phyloP scores from a whole-genome alignment of 2,329 filamentous ascomycete species.

The Juglanconis oblonga region DNA sequence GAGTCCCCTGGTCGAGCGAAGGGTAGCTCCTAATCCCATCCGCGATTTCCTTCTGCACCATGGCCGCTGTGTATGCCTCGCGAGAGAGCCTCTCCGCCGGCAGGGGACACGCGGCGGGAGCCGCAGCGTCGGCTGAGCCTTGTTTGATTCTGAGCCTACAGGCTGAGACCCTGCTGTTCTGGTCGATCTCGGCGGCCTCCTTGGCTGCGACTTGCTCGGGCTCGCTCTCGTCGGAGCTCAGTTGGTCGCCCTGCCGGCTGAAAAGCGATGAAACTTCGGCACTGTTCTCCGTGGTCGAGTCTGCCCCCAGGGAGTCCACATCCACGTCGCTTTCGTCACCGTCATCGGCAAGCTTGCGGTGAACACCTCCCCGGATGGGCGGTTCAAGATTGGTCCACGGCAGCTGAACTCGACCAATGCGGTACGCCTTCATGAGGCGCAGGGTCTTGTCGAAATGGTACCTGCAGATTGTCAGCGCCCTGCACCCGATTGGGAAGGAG shows the following conservation, averaged over 20 bases:
- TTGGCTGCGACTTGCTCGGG: not conserved
- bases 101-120: not conserved
- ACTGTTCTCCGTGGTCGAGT: constrained; percentile 3
- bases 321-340: not conserved
- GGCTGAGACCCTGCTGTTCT: not conserved
- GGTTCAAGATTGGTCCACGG: constrained; percentile 58
- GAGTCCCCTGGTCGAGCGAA: constrained; percentile 50
- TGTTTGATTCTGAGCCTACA: not conserved
- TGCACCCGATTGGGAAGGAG: not conserved
- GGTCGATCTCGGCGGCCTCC: not conserved
- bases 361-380: constrained; percentile 43
- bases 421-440: constrained; percentile 56
- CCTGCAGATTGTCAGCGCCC: constrained; percentile 37
- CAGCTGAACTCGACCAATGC: constrained; percentile 46
- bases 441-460: constrained; percentile 55
- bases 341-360: constrained; percentile 11
- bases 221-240: constrained; percentile 14
- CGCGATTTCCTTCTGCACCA: constrained; percentile 19
- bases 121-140: not conserved
- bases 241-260: constrained; percentile 5
- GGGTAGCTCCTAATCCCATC: constrained; percentile 40
- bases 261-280: constrained; percentile 8
- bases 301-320: not conserved
- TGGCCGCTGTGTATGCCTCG: constrained; percentile 17
- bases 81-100: constrained; percentile 12